Evolutionary conservation across 176 grass and related monocot genomes (phyloP), one percentile per base, ranked within the genome.

Genomic region (Bromus sterilis): DNA sequence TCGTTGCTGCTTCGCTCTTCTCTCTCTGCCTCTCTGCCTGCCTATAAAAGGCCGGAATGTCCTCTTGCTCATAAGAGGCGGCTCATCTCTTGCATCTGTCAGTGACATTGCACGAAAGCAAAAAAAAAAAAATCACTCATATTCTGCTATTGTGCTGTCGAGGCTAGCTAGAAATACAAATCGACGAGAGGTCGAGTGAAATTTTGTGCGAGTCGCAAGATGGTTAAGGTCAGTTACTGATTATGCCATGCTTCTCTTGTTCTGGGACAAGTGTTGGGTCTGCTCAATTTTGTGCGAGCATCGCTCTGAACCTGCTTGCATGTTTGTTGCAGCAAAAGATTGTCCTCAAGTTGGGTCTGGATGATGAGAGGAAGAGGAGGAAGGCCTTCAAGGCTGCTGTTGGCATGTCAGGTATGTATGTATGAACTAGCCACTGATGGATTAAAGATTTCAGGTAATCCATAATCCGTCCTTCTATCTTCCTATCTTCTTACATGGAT

Each of bases 341-440:
- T 70, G 85, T 95, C 21, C 74, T 95, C 46, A 95, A 86, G 82
- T 40, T 95, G 71, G 53, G 67, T 1, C 72, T 92, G 75, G 93
- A 95, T 16, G 79, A 87, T 2, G 77, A 89, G 67, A 92, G 57
- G 82, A 95, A 84, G 69, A 86, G 64, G 62, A 81, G 78, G 74
- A 95, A 92, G 79, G 93, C 87, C 80, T 88, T 95, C 69, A 95
- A 92, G 84, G 80, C 87, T 58, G 90, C 93, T 28, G 93, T 92
- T 11, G 62, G 81, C 42, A 76, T 90, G 84, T 29, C 80, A 11
- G 92, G 92, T 94, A 91, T n/a, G 24, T n/a, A n/a, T n/a, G n/a
- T n/a, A n/a, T n/a, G n/a, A 13, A 40, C 5, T 1, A 18, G 16
- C 39, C 23, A 9, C 31, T 33, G 11, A 31, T 31, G n/a, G 2